Evolutionary conservation across 2,329 filamentous ascomycete genomes (phyloP).

Genomic region (Fusarium tuaranense): DNA sequence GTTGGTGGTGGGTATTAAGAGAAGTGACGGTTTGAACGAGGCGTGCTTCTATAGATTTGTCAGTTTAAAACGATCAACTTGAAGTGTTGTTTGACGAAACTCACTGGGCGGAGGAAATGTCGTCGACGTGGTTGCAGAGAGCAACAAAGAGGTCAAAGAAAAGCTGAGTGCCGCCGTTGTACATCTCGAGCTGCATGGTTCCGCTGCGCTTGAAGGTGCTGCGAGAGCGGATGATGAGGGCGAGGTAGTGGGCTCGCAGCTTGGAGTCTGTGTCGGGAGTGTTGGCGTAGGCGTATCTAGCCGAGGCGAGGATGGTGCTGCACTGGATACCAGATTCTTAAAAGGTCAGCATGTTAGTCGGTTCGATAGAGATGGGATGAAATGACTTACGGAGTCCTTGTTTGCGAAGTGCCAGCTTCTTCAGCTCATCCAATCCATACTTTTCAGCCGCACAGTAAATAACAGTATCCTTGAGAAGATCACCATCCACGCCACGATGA

Average conservation of each 20-base stretch:
- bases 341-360: background rate
- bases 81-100: constrained; percentile 38
- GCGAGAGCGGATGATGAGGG: constrained; percentile 89
- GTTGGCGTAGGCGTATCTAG: constrained; percentile 89
- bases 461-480: constrained; percentile 87
- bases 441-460: constrained; percentile 91
- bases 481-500: constrained; percentile 71
- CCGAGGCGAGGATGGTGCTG: constrained; percentile 85
- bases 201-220: constrained; percentile 92
- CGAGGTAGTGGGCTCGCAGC: constrained; percentile 89
- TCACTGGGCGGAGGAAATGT: constrained; percentile 69
- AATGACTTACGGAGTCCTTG: constrained; percentile 79
- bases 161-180: constrained; percentile 80
- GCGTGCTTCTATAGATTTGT: constrained; percentile 49
- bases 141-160: constrained; percentile 97
- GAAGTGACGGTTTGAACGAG: constrained; percentile 61
- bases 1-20: constrained; percentile 34
- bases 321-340: constrained; percentile 82
- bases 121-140: constrained; percentile 89
- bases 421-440: constrained; percentile 86
- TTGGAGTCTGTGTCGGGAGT: constrained; percentile 93
- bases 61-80: background rate
- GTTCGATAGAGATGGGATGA: background rate
- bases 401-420: constrained; percentile 86
- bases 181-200: constrained; percentile 97